Evolutionary conservation across 441 rosid genomes (phyloP).

Genomic region (Populus hybrid): DNA sequence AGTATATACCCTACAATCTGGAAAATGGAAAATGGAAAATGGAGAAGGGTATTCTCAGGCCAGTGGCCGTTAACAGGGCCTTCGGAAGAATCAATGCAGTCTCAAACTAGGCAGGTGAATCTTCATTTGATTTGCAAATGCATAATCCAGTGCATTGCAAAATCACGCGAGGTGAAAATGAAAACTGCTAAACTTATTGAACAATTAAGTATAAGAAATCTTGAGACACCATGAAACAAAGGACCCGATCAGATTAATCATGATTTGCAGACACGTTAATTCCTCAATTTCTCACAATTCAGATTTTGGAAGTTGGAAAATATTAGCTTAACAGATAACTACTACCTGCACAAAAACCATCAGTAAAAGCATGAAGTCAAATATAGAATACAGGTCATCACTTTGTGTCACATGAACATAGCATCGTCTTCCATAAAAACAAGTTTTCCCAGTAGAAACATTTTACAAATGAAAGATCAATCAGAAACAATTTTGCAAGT

Average conservation of each 20-base stretch:
- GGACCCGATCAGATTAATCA: neutral
- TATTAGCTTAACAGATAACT: neutral
- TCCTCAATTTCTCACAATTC: neutral
- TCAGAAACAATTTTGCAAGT: neutral
- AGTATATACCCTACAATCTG: neutral
- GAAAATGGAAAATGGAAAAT: too few species aligned
- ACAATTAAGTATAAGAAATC: neutral
- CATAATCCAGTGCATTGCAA: neutral
- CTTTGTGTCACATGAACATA: neutral
- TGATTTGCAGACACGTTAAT: neutral
- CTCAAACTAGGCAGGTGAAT: neutral
- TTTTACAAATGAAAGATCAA: neutral
- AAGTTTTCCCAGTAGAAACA: neutral
- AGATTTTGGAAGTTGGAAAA: neutral
- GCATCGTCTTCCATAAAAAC: neutral
- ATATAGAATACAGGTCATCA: neutral
- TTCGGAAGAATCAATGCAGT: neutral
- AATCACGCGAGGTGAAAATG: neutral
- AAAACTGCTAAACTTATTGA: neutral
- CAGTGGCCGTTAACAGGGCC: neutral
- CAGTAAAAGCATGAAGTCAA: neutral
- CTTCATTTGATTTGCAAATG: neutral
- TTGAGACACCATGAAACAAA: neutral
- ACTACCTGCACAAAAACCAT: neutral
- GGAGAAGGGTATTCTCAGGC: too few species aligned